Evolutionary conservation across 176 grass and related monocot species (phyloP), one percentile per base, ranked within the genome.

Genomic region (Paspalum notatum): DNA sequence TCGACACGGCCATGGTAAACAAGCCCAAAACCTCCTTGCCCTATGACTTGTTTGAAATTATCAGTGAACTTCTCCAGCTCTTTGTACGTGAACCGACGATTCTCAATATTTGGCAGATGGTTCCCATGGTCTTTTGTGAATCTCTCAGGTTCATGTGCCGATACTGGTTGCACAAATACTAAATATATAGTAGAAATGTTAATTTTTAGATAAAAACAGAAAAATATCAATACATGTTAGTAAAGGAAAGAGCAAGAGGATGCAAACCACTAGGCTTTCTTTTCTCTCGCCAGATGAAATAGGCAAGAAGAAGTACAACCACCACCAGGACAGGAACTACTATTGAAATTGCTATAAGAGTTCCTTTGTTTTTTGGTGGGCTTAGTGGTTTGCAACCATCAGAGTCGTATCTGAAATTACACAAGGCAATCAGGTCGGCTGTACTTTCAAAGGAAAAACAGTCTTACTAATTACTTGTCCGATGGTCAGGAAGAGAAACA

Each of bases 11-110:
- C 63, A 66, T 20, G 41, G 37, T 66, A 66, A 8, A 66, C 63
- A 2, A 39, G 37, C 16, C 63, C 38, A 5, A 66, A 66, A 41
- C 63, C 63, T 20, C 63, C 63, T 66, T 66, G 37, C 20, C 63
- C 87, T 62, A 84, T 44, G 7, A 57, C 40, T 24, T 16, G 12
- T 69, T 26, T 8, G 14, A 89, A 89, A 24, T 89, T 89, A 46
- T 53, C n/a, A 27, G 86, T 83, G 65, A 68, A 68, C 42, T 46
- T 68, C 2, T 68, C 15, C 1, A 68, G 66, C 12, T 68, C 66
- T 44, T 46, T n/a, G 6, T 68, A 68, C 12, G 20, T 46, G 66
- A 68, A 68, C 2, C 12, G 42, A 2, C 66, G 42, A 75, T 60
- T 84, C 20, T 80, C 75, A 18, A 60, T 20, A 53, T 53, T 72